A percentile compares a stretch with the other conserved stretches of the same genome.
Conservation (phyloP, 1,139 yeast species). For the Arxiozyma bovina region DNA sequence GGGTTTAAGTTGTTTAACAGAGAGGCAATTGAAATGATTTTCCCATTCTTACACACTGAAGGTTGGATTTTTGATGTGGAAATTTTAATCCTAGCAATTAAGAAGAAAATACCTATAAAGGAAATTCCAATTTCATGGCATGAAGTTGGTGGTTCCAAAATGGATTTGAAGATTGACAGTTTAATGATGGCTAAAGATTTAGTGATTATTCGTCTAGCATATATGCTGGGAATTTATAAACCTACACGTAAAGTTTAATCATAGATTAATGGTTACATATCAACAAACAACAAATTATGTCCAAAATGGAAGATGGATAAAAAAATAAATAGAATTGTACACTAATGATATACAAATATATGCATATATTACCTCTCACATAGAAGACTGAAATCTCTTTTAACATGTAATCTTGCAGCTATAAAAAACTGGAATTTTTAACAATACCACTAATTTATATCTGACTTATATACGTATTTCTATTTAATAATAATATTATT, state of each 20-base stretch:
- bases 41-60: constrained; percentile 92
- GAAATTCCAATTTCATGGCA: constrained; percentile 95
- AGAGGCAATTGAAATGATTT: constrained; percentile 52
- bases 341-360: not conserved
- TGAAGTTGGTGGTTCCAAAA: constrained; percentile 90
- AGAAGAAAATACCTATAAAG: constrained; percentile 54
- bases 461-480: not conserved
- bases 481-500: not conserved
- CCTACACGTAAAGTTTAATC: not conserved
- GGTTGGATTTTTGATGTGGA: constrained; percentile 98
- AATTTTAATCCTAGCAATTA: constrained; percentile 67
- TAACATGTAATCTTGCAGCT: not conserved
- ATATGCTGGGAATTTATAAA: constrained; percentile 70
- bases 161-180: constrained; percentile 84
- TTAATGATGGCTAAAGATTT: constrained; percentile 92
- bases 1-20: constrained; percentile 88
- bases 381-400: not conserved
- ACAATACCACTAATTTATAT: not conserved
- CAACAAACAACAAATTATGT: not conserved
- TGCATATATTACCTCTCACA: not conserved
- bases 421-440: not conserved
- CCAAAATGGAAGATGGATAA: no score
- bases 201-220: constrained; percentile 84
- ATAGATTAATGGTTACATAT: not conserved
- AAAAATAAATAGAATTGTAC: not conserved